phyloP scores from a whole-genome alignment of 371 early-diverging fungal genomes.

The Coemansia sp. region DNA sequence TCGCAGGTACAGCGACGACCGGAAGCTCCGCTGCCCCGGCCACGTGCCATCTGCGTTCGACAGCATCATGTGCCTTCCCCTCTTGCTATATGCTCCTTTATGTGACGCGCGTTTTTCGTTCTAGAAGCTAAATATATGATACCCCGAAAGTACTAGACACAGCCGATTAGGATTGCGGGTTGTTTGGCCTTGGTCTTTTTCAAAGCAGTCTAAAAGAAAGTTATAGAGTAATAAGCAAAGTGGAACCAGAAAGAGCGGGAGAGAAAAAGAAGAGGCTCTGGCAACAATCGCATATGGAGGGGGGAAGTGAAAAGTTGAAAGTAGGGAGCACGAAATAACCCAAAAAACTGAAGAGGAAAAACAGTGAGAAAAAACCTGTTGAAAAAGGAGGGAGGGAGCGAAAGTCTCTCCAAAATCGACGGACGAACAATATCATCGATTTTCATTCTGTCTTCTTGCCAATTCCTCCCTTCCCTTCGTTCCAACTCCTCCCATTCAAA shows the following conservation, averaged over 20 bases:
- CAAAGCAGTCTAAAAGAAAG: too few relatives aligned
- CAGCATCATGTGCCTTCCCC: background rate
- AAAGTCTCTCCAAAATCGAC: background rate
- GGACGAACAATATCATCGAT: slow-evolving; percentile 3
- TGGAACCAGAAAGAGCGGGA: background rate
- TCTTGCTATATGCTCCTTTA: background rate
- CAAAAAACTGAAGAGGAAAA: slow-evolving; percentile 2
- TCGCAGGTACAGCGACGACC: slow-evolving; percentile 24
- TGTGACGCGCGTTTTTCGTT: too few relatives aligned
- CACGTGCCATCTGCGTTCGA: slow-evolving; percentile 9
- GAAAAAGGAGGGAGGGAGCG: background rate
- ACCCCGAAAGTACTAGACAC: background rate
- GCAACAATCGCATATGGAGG: background rate
- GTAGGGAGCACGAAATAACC: background rate
- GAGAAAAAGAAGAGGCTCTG: background rate
- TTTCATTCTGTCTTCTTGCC: background rate
- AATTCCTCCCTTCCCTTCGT: background rate
- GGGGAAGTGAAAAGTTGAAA: background rate
- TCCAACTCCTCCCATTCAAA: too few relatives aligned
- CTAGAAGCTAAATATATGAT: background rate
- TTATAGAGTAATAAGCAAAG: too few relatives aligned
- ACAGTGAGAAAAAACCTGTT: too few relatives aligned
- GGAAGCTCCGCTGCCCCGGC: slow-evolving; percentile 19
- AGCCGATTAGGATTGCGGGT: too few relatives aligned
- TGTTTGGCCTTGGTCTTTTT: too few relatives aligned